Percentiles rank a stretch among this genome's conserved stretches.
Evolutionary conservation across 2,329 filamentous ascomycete species (phyloP).

Genomic region (Botrytis tulipae): DNA sequence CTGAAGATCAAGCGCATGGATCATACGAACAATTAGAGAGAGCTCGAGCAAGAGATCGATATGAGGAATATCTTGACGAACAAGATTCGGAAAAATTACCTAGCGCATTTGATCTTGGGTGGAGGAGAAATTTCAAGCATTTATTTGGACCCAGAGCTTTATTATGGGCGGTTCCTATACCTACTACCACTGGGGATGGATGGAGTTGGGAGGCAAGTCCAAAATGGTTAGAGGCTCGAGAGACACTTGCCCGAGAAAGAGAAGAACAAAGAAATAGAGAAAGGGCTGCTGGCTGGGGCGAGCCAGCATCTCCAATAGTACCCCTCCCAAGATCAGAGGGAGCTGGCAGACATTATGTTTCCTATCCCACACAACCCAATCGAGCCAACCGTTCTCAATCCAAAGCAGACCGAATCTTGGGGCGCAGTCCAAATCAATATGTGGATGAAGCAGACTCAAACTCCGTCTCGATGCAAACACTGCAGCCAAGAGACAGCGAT

Average conservation of each 20-base stretch:
- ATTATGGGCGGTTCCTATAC: constrained; percentile 78
- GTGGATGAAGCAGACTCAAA: constrained; percentile 28
- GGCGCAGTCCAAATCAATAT: constrained; percentile 37
- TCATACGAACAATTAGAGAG: constrained; percentile 57
- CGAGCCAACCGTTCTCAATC: constrained; percentile 27
- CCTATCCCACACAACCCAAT: constrained; percentile 25
- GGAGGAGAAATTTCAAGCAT: constrained; percentile 73
- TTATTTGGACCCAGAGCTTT: constrained; percentile 73
- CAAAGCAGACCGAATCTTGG: constrained; percentile 41
- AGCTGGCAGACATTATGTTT: constrained; percentile 37
- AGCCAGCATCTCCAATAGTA: constrained; percentile 24
- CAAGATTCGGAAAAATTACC: constrained; percentile 84
- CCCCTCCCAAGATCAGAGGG: constrained; percentile 26
- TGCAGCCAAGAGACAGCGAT: constrained; percentile 28
- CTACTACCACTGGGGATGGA: constrained; percentile 85
- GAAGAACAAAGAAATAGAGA: constrained; percentile 62
- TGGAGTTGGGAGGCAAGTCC: constrained; percentile 90
- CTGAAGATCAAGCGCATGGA: constrained; percentile 42
- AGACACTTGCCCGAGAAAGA: constrained; percentile 57
- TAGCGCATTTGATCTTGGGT: constrained; percentile 89
- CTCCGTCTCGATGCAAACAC: constrained; percentile 36
- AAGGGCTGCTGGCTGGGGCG: constrained; percentile 65
- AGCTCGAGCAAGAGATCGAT: constrained; percentile 63
- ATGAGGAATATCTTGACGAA: constrained; percentile 83
- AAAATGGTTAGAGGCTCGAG: constrained; percentile 71